A percentile compares a stretch with the other conserved stretches of the same genome.
Evolutionary conservation across 2,329 filamentous ascomycete species (phyloP).

Genomic region (Plectosphaerella sp.): DNA sequence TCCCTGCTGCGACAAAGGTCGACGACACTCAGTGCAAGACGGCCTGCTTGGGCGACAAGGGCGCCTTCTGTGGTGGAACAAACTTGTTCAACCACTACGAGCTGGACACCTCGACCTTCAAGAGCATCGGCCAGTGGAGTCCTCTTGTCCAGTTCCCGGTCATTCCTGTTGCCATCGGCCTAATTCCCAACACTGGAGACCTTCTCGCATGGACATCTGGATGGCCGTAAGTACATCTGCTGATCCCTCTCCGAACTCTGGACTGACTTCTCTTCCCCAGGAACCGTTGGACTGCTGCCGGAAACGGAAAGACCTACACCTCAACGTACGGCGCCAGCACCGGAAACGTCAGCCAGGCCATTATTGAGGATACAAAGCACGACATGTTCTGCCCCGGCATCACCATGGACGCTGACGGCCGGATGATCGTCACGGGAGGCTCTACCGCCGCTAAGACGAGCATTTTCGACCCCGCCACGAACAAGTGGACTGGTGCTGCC

Average conservation of each 20-base stretch:
- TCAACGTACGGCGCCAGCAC: slow-evolving; percentile 16
- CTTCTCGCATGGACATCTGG: slow-evolving; percentile 6
- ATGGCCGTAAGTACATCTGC: slow-evolving; percentile 1
- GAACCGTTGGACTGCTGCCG: slow-evolving; percentile 15
- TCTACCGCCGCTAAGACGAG: slow-evolving; percentile 42
- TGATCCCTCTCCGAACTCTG: slow-evolving; percentile 15
- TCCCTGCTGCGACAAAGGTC: too few species aligned
- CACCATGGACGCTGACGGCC: slow-evolving; percentile 40
- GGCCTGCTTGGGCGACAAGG: too few species aligned
- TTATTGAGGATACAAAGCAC: slow-evolving; percentile 36
- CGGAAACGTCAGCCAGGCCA: slow-evolving; percentile 21
- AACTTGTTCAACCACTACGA: too few species aligned
- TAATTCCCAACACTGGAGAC: slow-evolving; percentile 15
- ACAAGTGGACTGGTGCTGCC: slow-evolving; percentile 31
- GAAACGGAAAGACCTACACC: slow-evolving; percentile 12
- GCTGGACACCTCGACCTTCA: too few species aligned
- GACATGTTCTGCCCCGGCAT: slow-evolving; percentile 58
- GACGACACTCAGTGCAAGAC: too few species aligned
- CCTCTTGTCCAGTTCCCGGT: slow-evolving; percentile 18
- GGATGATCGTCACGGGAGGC: slow-evolving; percentile 50
- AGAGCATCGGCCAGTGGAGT: slow-evolving; percentile 19
- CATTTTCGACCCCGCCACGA: slow-evolving; percentile 35
- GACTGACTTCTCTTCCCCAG: slow-evolving; percentile 18
- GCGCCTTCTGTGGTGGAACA: too few species aligned
- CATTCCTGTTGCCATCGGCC: slow-evolving; percentile 20